Evolutionary conservation across 2,329 filamentous ascomycete genomes (phyloP).

Genomic region (Aspergillus novoparasiticus): DNA sequence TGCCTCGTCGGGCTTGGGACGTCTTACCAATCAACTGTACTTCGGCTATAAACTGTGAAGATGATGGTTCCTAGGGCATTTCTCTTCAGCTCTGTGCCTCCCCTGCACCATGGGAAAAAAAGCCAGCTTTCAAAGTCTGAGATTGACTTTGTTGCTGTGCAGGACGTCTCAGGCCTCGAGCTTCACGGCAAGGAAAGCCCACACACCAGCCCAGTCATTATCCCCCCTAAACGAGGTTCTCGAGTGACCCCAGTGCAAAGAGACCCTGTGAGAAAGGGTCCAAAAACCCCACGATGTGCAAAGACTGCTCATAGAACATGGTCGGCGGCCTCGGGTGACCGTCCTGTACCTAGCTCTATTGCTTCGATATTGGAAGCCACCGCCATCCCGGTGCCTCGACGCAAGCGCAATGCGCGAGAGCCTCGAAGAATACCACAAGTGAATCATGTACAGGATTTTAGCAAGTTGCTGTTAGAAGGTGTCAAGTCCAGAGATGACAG

Average conservation of each 20-base stretch:
- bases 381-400: conserved; percentile 57
- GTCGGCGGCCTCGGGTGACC: conserved; percentile 33
- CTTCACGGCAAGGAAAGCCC: conserved; percentile 16
- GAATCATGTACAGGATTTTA: conserved; percentile 53
- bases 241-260: conserved; percentile 24
- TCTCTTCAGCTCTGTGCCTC: conserved; percentile 35
- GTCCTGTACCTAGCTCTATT: conserved; percentile 57
- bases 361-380: conserved; percentile 62
- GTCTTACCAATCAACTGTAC: conserved; percentile 18
- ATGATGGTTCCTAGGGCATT: conserved; percentile 49
- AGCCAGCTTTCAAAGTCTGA: conserved; percentile 11
- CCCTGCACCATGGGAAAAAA: conserved; percentile 20
- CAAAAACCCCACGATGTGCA: conserved; percentile 23
- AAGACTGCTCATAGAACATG: conserved; percentile 28
- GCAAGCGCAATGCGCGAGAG: conserved; percentile 41
- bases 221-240: conserved; percentile 36
- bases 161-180: conserved; percentile 20
- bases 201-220: conserved; percentile 38
- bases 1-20: conserved; percentile 39
- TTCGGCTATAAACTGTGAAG: conserved; percentile 24
- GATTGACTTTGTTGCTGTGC: conserved; percentile 10
- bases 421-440: conserved; percentile 44
- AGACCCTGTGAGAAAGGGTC: conserved; percentile 17
- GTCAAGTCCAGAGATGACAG: conserved; percentile 52
- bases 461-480: conserved; percentile 59